These are phyloP conservation scores for Rhodomyrtus tomentosa DNA, from an alignment of 345 rosid genomes.

Conservation along the genomic window DNA sequence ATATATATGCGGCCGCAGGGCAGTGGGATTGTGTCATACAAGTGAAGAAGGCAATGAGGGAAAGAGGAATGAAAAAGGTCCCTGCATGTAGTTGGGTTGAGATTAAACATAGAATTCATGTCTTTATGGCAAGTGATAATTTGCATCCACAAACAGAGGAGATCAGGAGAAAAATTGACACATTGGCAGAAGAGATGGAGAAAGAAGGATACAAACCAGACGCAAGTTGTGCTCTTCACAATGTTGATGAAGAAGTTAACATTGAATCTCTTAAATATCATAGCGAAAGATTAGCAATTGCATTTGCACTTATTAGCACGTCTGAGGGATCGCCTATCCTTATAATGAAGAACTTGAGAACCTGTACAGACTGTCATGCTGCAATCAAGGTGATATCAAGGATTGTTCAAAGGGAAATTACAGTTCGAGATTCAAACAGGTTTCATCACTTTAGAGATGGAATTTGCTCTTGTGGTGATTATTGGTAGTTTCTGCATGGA, in stretches of 20 bases:
- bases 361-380: slow-evolving; percentile 79
- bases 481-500: slow-evolving; percentile 36
- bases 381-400: slow-evolving; percentile 80
- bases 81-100: slow-evolving; percentile 87
- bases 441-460: slow-evolving; percentile 82
- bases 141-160: slow-evolving; percentile 43
- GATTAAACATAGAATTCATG: slow-evolving; percentile 42
- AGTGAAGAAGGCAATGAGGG: slow-evolving; percentile 76
- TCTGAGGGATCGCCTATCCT: slow-evolving; percentile 63
- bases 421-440: slow-evolving; percentile 80
- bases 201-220: slow-evolving; percentile 72
- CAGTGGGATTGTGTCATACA: slow-evolving; percentile 57
- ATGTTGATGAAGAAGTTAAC: slow-evolving; percentile 47
- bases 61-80: slow-evolving; percentile 61
- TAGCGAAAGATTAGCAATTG: slow-evolving; percentile 74
- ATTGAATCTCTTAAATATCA: slow-evolving; percentile 70
- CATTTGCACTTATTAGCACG: slow-evolving; percentile 70
- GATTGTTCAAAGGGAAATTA: slow-evolving; percentile 63
- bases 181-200: slow-evolving; percentile 39
- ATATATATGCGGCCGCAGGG: slow-evolving; percentile 64
- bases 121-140: slow-evolving; percentile 55
- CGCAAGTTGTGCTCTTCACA: slow-evolving; percentile 55
- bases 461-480: slow-evolving; percentile 68
- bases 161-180: slow-evolving; percentile 42
- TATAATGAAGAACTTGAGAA: slow-evolving; percentile 78